Evolutionary conservation across 257 asterid species (phyloP).

Genomic region (Fraxinus quadrangulata): DNA sequence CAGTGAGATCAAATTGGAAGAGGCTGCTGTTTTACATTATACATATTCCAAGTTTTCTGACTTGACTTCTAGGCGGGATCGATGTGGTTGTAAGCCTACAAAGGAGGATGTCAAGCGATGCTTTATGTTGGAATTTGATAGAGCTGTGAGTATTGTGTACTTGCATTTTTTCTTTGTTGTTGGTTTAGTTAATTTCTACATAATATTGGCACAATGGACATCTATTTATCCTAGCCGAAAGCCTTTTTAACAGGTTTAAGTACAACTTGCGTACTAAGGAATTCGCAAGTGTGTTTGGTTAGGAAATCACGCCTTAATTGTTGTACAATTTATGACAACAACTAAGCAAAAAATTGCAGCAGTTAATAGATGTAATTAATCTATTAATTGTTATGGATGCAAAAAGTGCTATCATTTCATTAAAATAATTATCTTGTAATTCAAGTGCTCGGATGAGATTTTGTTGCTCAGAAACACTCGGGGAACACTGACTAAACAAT

Average conservation of each 20-base stretch:
- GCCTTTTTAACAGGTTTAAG: not conserved
- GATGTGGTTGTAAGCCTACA: slow-evolving; percentile 88
- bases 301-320: not conserved
- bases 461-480: not conserved
- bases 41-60: slow-evolving; percentile 81
- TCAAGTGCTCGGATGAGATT: slow-evolving; percentile 10
- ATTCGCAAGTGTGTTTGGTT: slow-evolving; percentile 3
- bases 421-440: not conserved
- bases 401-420: not conserved
- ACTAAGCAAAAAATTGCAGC: not conserved
- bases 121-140: slow-evolving; percentile 80
- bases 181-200: slow-evolving; percentile 21
- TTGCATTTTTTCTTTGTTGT: not conserved
- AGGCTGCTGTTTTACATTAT: slow-evolving; percentile 84
- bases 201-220: slow-evolving; percentile 5
- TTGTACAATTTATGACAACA: not conserved
- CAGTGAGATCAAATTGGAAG: slow-evolving; percentile 69
- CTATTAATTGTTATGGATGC: not conserved
- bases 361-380: not conserved
- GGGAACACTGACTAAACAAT: not conserved
- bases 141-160: slow-evolving; percentile 55
- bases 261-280: not conserved
- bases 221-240: slow-evolving; percentile 3
- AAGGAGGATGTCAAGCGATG: slow-evolving; percentile 74
- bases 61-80: slow-evolving; percentile 77